Evolutionary conservation across 495 filamentous ascomycete genomes (phyloP).

Genomic region (Platismatia glauca): DNA sequence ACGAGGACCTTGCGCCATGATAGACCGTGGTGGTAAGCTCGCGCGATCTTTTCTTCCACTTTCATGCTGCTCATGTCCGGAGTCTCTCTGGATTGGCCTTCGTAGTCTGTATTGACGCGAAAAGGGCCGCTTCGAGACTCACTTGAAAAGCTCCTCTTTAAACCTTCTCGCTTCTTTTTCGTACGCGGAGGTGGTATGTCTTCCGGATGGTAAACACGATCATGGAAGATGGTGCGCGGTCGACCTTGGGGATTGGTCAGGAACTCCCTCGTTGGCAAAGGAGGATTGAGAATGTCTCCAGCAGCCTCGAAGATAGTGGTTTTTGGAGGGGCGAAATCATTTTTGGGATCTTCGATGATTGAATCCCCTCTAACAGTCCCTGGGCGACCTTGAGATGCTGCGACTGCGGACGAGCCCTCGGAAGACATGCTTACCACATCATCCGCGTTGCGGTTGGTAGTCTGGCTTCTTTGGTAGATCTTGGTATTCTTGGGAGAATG

Average conservation of each 20-base stretch:
- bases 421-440: slow-evolving; percentile 31
- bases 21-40: slow-evolving; percentile 82
- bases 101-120: slow-evolving; percentile 18
- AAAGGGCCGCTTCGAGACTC: slow-evolving; percentile 27
- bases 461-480: slow-evolving; percentile 74
- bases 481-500: slow-evolving; percentile 45
- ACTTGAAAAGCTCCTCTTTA: slow-evolving; percentile 36
- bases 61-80: slow-evolving; percentile 53
- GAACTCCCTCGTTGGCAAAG: slow-evolving; percentile 69
- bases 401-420: slow-evolving; percentile 15
- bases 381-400: slow-evolving; percentile 12
- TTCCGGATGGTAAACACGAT: slow-evolving; percentile 84
- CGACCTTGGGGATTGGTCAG: slow-evolving; percentile 73
- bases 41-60: slow-evolving; percentile 94
- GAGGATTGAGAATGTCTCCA: slow-evolving; percentile 83
- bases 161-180: slow-evolving; percentile 44
- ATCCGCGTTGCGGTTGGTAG: slow-evolving; percentile 39
- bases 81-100: slow-evolving; percentile 13
- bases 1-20: slow-evolving; percentile 96
- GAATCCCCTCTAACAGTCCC: slow-evolving; percentile 37
- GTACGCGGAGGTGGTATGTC: slow-evolving; percentile 81
- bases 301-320: slow-evolving; percentile 94
- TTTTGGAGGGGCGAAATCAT: slow-evolving; percentile 63
- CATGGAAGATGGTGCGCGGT: slow-evolving; percentile 92
- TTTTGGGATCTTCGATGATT: slow-evolving; percentile 35